A percentile compares a stretch with the other conserved stretches of the same genome.
phyloP scores from a whole-genome alignment of 768 basidiomycete genomes.

The Galerina sulciceps region DNA sequence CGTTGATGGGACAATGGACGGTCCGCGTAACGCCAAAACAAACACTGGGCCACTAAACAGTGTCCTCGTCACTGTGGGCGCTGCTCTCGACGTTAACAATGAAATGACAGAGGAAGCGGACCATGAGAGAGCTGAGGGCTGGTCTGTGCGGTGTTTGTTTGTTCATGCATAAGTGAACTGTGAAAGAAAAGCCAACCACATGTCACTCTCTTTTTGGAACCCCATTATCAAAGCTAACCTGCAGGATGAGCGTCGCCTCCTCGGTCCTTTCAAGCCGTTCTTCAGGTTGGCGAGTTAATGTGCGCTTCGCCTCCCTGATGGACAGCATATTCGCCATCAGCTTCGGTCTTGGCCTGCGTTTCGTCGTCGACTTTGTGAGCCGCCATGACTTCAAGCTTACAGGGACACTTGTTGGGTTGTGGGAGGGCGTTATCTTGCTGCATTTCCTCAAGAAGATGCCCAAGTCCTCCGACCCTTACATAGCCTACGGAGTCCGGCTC shows the following conservation, averaged over 20 bases:
- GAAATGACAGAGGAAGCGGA: no score
- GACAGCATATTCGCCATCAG: slow-evolving; percentile 73
- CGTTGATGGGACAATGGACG: no score
- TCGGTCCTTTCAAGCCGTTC: slow-evolving; percentile 39
- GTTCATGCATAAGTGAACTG: not conserved
- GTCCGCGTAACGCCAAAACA: no score
- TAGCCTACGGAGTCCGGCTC: slow-evolving; percentile 70
- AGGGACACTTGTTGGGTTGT: slow-evolving; percentile 74
- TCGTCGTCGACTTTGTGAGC: slow-evolving; percentile 58
- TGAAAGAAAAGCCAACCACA: slow-evolving; percentile 9
- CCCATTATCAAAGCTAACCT: slow-evolving; percentile 18
- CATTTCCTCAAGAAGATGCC: slow-evolving; percentile 75
- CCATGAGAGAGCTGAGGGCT: no score
- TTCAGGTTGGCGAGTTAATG: slow-evolving; percentile 34
- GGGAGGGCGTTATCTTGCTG: slow-evolving; percentile 77
- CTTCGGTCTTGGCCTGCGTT: slow-evolving; percentile 67
- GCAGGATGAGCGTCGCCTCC: slow-evolving; percentile 37
- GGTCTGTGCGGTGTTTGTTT: no score
- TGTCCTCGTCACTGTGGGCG: no score
- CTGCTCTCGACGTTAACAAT: no score
- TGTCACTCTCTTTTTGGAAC: slow-evolving; percentile 14
- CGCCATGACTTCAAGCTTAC: slow-evolving; percentile 53
- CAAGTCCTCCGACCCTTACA: slow-evolving; percentile 67
- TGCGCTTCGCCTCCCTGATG: slow-evolving; percentile 50
- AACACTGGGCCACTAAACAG: no score